These are phyloP conservation scores for Ophiostoma sp. DNA, from an alignment of 2,329 filamentous ascomycete species.

Conservation along the genomic window DNA sequence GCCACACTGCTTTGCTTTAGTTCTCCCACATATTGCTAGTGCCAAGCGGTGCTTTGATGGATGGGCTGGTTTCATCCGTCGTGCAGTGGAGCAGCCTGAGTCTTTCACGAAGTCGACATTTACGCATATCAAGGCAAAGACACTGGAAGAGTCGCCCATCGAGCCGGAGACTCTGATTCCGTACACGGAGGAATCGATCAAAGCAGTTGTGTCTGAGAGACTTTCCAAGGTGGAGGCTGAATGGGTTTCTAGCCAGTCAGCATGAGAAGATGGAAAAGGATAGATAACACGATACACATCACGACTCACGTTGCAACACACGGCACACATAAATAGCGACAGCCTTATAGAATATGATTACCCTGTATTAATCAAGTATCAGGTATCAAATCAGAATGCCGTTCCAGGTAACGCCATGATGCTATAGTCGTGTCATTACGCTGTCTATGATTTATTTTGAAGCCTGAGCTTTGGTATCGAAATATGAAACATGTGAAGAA, in stretches of 20 bases:
- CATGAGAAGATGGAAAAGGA: conserved; percentile 26
- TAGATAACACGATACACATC: background rate
- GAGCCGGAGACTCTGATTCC: conserved; percentile 41
- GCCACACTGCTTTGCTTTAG: conserved; percentile 66
- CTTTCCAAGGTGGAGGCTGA: conserved; percentile 2
- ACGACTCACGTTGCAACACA: background rate
- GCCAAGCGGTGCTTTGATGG: conserved; percentile 49
- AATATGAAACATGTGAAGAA: background rate
- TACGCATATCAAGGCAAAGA: conserved; percentile 46
- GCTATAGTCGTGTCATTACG: conserved; percentile 6
- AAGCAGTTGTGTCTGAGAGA: conserved; percentile 34
- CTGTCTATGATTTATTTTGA: background rate
- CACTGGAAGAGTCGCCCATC: conserved; percentile 45
- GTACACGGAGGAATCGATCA: conserved; percentile 43
- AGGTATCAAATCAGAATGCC: background rate
- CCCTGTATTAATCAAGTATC: conserved; percentile 4
- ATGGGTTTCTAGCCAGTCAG: background rate
- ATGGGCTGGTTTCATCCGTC: conserved; percentile 53
- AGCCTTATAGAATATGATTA: conserved; percentile 13
- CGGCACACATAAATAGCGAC: background rate
- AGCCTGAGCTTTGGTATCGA: background rate
- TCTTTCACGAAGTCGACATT: conserved; percentile 35
- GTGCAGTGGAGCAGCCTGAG: conserved; percentile 26
- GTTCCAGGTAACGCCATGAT: conserved; percentile 1
- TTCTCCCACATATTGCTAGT: conserved; percentile 46